phyloP scores from a whole-genome alignment of 108 stramenopile genomes.

The Fistulifera solaris region DNA sequence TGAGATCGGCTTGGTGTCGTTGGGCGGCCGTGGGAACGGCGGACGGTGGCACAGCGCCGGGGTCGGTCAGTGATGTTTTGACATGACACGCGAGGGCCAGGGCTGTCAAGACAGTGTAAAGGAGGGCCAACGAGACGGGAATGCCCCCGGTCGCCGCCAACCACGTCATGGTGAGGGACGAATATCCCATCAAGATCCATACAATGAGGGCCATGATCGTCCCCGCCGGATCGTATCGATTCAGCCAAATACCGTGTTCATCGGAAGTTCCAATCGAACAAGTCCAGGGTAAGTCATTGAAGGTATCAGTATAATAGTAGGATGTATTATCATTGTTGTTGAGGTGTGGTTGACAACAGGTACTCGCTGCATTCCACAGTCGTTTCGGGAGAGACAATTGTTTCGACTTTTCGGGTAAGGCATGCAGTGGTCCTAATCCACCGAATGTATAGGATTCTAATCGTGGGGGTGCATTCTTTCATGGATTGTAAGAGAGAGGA shows the following conservation, averaged over 20 bases:
- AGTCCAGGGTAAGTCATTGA: conserved; percentile 49
- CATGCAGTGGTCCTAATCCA: conserved; percentile 14
- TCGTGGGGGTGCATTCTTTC: conserved; percentile 14
- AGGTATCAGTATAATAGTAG: conserved; percentile 45
- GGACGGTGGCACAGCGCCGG: conserved; percentile 81
- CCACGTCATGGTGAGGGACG: conserved; percentile 60
- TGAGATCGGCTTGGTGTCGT: conserved; percentile 35
- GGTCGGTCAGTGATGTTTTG: conserved; percentile 93
- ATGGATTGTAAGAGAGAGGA: not conserved
- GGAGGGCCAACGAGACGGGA: conserved; percentile 35
- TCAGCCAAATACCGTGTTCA: conserved; percentile 81
- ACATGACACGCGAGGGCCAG: conserved; percentile 85
- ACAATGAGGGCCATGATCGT: conserved; percentile 81
- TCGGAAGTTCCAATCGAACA: conserved; percentile 42
- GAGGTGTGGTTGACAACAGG: not conserved
- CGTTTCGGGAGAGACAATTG: not conserved
- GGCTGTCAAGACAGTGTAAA: conserved; percentile 51
- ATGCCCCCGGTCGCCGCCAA: conserved; percentile 72
- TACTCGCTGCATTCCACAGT: not conserved
- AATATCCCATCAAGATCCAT: conserved; percentile 74
- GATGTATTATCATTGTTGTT: conserved; percentile 7
- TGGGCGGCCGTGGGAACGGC: conserved; percentile 78
- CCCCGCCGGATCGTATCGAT: conserved; percentile 81
- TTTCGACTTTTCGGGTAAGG: conserved; percentile 2
- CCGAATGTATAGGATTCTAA: conserved; percentile 15